Conservation (phyloP, 352 stramenopile genomes). For the Phytophthora quininea region DNA sequence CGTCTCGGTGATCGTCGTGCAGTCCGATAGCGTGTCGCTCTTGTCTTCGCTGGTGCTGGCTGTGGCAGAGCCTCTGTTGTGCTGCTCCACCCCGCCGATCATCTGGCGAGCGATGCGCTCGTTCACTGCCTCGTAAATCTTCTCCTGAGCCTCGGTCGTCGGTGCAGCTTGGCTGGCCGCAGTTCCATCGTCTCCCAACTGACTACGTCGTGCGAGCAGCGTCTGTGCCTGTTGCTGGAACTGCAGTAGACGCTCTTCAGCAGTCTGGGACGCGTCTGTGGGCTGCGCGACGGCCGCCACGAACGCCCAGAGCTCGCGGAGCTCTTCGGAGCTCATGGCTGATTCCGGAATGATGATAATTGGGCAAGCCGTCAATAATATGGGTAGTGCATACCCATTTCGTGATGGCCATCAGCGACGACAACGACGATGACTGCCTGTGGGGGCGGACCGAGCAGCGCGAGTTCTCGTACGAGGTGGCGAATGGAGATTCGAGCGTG, state of each 20-base stretch:
- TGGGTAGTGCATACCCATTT: too few relatives aligned
- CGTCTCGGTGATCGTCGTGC: constrained; percentile 69
- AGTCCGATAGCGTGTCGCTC: constrained; percentile 81
- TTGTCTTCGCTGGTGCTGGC: constrained; percentile 56
- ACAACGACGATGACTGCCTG: constrained; percentile 21
- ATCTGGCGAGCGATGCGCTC: constrained; percentile 65
- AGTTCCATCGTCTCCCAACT: constrained; percentile 13
- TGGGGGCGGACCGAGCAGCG: constrained; percentile 42
- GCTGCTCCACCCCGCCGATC: constrained; percentile 44
- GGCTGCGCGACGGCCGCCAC: constrained; percentile 37
- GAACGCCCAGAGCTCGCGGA: constrained; percentile 58
- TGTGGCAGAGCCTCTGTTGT: constrained; percentile 10
- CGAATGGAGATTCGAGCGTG: constrained; percentile 11
- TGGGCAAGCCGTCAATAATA: too few relatives aligned
- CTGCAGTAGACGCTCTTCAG: constrained; percentile 26
- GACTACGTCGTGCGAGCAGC: constrained; percentile 37
- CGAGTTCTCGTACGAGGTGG: constrained; percentile 46
- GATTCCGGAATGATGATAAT: constrained; percentile 6
- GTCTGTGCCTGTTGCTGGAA: constrained; percentile 41
- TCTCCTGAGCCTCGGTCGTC: constrained; percentile 28
- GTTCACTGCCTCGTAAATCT: constrained; percentile 60
- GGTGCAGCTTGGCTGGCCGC: constrained; percentile 2
- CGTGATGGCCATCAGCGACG: constrained; percentile 14
- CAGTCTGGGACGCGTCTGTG: neutral
- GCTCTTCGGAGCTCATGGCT: constrained; percentile 26